Conservation (phyloP, 2,329 filamentous ascomycete genomes). For the Calonectria leucothoes region DNA sequence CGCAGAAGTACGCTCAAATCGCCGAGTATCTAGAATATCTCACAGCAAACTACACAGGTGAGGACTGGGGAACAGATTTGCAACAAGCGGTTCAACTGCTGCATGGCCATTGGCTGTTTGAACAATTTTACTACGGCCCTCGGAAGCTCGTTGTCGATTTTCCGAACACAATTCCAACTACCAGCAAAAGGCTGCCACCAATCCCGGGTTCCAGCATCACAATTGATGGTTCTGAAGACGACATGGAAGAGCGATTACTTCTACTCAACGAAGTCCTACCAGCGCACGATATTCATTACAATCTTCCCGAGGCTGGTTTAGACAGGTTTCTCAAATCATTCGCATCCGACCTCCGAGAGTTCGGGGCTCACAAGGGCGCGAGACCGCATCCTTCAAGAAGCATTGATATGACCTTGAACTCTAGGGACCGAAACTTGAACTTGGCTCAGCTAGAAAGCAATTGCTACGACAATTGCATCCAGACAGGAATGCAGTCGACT, state of each 20-base stretch:
- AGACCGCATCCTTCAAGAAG: background rate
- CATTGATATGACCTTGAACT: background rate
- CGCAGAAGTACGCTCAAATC: conserved; percentile 49
- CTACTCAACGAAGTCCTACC: conserved; percentile 22
- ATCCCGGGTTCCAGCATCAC: conserved; percentile 28
- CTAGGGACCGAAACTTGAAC: conserved; percentile 39
- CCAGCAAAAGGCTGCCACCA: conserved; percentile 43
- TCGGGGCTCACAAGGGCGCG: conserved; percentile 12
- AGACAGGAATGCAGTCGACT: conserved; percentile 35
- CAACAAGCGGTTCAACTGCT: conserved; percentile 46
- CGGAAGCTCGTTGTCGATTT: conserved; percentile 43
- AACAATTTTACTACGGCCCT: conserved; percentile 48
- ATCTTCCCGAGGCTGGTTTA: conserved; percentile 29
- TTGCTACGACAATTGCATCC: conserved; percentile 49
- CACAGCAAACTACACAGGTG: conserved; percentile 24
- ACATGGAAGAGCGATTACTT: conserved; percentile 29
- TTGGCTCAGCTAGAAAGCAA: conserved; percentile 50
- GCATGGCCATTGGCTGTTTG: conserved; percentile 47
- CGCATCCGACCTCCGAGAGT: conserved; percentile 16
- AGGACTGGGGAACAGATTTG: conserved; percentile 46
- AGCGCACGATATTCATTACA: conserved; percentile 41
- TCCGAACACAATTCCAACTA: conserved; percentile 23
- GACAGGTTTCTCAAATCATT: conserved; percentile 27
- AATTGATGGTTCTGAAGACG: background rate
- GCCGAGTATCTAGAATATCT: conserved; percentile 54